Base-by-base conservation (phyloP, 352 stramenopile genomes). In the Phytophthora multivora region DNA sequence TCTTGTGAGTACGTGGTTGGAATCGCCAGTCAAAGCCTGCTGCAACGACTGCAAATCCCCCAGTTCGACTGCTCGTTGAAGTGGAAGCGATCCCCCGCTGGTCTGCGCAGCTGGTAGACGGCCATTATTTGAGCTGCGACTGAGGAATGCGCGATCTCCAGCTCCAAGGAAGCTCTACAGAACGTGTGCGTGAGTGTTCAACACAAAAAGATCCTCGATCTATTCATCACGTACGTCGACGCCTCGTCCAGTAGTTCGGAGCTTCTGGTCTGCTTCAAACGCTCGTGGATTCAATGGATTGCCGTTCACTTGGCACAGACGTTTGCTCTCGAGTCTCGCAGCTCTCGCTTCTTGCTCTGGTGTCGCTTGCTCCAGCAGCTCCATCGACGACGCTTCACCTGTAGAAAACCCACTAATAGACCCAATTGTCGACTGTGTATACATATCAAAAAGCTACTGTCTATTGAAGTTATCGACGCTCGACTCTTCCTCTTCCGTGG, bases 11-110 rank as follows among this genome's bases (percentile, higher is more conserved):
- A 18, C 11, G 15, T 43, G 16, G 26, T 18, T 52, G 11, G 52
- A 35, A 7, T 31, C 6, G n/a, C 7, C 21, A 28, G 1, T 25
- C 9, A 85, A 53, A 4, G 63, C 59, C 2, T 40, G 2, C 2
- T 67, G 47, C n/a, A 87, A 50, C 5, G 74, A 67, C 3, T 53
- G 16, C 4, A 82, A 12, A 58, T 85, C 71, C 2, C 83, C 83
- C n/a, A 89, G 39, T 51, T 80, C 75, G 10, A 89, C 58, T 0
- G 81, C 77, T n/a, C 81, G 77, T 51, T 88, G 77, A 30, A 90
- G 49, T 25, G 62, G 63, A 16, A 88, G 23, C 12, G 71, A 52
- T 6, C 63, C 51, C 0, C 75, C 73, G 18, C 75, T 87, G 3
- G 52, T 59, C 41, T 86, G 75, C 0, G 70, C 66, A 30, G 45